Evolutionary conservation across 768 basidiomycete genomes (phyloP).

Genomic region (Mycena metata): DNA sequence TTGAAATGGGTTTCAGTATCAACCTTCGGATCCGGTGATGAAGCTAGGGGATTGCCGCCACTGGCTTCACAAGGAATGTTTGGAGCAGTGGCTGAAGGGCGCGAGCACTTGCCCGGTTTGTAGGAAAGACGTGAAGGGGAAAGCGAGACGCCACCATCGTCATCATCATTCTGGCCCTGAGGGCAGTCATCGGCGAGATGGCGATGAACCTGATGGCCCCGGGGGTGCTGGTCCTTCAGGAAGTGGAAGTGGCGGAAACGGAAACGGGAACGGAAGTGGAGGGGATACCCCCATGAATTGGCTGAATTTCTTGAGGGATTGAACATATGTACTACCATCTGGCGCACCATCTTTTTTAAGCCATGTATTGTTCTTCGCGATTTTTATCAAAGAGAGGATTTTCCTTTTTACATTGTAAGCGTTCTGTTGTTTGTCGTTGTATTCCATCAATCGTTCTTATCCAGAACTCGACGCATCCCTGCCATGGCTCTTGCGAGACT

Average conservation of each 20-base stretch:
- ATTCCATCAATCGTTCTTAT: too few species aligned
- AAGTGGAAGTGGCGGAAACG: slow-evolving; percentile 3
- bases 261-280: not conserved
- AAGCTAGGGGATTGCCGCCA: slow-evolving; percentile 81
- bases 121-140: slow-evolving; percentile 66
- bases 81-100: slow-evolving; percentile 86
- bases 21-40: slow-evolving; percentile 69
- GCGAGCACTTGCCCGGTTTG: slow-evolving; percentile 88
- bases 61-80: slow-evolving; percentile 84
- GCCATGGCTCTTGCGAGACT: slow-evolving; percentile 43
- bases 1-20: slow-evolving; percentile 63
- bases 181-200: slow-evolving; percentile 21
- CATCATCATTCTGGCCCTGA: slow-evolving; percentile 23
- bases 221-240: slow-evolving; percentile 22
- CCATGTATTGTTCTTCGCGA: slow-evolving; percentile 1
- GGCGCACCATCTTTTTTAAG: slow-evolving; percentile 6
- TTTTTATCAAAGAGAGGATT: too few species aligned
- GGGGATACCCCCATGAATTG: slow-evolving; percentile 15
- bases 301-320: slow-evolving; percentile 34
- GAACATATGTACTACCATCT: slow-evolving; percentile 29
- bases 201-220: slow-evolving; percentile 18
- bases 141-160: slow-evolving; percentile 19
- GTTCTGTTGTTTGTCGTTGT: too few species aligned
- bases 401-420: too few species aligned
- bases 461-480: too few species aligned